Percentiles rank a stretch among this genome's conserved stretches.
phyloP scores from a whole-genome alignment of 2,329 filamentous ascomycete species.

The Alternaria incomplexa region DNA sequence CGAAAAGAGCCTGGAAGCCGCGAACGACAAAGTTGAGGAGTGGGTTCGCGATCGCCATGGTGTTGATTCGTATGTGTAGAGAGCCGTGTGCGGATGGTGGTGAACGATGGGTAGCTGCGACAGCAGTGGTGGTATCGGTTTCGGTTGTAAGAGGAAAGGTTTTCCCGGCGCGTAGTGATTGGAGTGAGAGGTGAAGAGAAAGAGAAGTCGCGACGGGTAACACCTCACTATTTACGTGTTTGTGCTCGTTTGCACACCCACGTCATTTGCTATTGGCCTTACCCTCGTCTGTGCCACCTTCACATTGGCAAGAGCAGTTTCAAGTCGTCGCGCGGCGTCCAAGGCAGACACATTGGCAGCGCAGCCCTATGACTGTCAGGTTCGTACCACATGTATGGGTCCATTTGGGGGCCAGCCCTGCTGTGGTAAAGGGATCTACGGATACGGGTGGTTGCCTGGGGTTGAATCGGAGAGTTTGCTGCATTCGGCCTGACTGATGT shows the following conservation, averaged over 20 bases:
- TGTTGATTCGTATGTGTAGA: not conserved
- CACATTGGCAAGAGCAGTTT: not conserved
- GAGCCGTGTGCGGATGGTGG: not conserved
- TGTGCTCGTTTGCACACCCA: not conserved
- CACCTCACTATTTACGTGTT: not conserved
- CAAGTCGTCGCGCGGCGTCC: not conserved
- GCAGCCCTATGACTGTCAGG: not conserved
- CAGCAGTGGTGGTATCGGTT: not conserved
- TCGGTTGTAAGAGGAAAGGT: not conserved
- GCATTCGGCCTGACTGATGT: not conserved
- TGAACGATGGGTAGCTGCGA: not conserved
- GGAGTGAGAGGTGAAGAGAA: not conserved
- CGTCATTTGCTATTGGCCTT: not conserved
- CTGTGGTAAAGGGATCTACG: not conserved
- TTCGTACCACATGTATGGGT: not conserved
- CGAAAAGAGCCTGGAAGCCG: conserved; percentile 7
- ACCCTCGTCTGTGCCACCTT: not conserved
- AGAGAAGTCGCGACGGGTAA: not conserved
- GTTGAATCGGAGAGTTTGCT: not conserved
- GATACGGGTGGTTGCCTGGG: not conserved
- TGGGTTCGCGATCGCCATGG: not conserved
- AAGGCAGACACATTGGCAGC: not conserved
- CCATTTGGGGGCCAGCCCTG: not conserved
- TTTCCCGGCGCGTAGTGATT: not conserved
- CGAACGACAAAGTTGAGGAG: conserved; percentile 1